phyloP scores from a whole-genome alignment of 495 filamentous ascomycete genomes.

The Podospora appendiculata region DNA sequence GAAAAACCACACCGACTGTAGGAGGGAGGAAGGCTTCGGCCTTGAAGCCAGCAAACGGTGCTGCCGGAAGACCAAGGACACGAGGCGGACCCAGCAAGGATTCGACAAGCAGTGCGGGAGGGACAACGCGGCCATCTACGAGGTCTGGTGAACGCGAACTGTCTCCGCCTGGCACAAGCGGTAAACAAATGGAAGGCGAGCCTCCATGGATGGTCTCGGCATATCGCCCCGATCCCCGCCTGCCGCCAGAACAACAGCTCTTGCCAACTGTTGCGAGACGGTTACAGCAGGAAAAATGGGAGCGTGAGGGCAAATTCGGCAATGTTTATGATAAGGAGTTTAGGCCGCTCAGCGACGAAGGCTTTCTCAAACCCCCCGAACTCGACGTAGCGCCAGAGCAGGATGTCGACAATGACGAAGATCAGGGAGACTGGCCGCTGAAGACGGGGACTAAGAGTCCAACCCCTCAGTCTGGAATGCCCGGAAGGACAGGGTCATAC shows the following conservation, averaged over 20 bases:
- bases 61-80: constrained; percentile 54
- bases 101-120: constrained; percentile 41
- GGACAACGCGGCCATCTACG: constrained; percentile 42
- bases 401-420: constrained; percentile 29
- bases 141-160: constrained; percentile 44
- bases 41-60: constrained; percentile 30
- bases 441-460: constrained; percentile 37
- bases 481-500: constrained; percentile 41
- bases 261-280: constrained; percentile 88
- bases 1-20: constrained; percentile 23
- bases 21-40: constrained; percentile 32
- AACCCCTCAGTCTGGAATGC: constrained; percentile 8
- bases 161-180: constrained; percentile 26
- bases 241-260: constrained; percentile 92
- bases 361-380: constrained; percentile 40
- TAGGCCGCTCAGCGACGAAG: constrained; percentile 59
- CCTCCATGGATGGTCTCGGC: constrained; percentile 91
- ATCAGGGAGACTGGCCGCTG: constrained; percentile 38
- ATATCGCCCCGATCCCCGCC: constrained; percentile 90
- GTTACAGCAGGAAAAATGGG: constrained; percentile 92
- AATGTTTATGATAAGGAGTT: constrained; percentile 78
- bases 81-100: constrained; percentile 45
- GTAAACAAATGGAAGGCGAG: constrained; percentile 81
- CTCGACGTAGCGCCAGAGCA: constrained; percentile 11
- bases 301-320: constrained; percentile 76